These are phyloP conservation scores for Elsinoe perseae DNA, from an alignment of 2,329 filamentous ascomycete genomes.

Conservation along the genomic window DNA sequence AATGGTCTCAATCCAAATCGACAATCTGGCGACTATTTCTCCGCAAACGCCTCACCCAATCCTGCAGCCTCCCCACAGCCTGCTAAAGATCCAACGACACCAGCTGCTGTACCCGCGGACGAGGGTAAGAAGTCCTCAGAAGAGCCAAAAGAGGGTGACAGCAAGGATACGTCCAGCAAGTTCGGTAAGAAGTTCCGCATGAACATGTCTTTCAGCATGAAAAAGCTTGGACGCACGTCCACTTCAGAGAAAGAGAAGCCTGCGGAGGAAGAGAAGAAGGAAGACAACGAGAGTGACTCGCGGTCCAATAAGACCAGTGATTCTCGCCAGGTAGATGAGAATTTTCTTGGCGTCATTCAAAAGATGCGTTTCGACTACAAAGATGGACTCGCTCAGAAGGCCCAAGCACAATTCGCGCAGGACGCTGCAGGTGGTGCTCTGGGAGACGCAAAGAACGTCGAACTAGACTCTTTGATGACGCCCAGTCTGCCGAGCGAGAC, in stretches of 20 bases:
- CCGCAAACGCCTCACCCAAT: constrained; percentile 42
- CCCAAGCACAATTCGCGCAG: constrained; percentile 25
- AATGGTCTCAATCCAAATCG: constrained; percentile 43
- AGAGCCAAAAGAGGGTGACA: constrained; percentile 45
- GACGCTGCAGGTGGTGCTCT: constrained; percentile 29
- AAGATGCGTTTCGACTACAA: constrained; percentile 67
- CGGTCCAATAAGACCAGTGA: constrained; percentile 50
- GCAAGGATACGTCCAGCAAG: constrained; percentile 39
- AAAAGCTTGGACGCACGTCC: constrained; percentile 68
- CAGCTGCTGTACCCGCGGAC: constrained; percentile 21
- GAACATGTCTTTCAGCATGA: constrained; percentile 60
- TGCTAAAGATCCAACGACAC: constrained; percentile 27
- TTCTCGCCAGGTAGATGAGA: constrained; percentile 68
- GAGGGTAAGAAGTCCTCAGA: constrained; percentile 33
- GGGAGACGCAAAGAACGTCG: constrained; percentile 21
- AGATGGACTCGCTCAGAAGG: constrained; percentile 50
- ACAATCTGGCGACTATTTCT: constrained; percentile 73
- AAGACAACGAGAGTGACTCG: constrained; percentile 48
- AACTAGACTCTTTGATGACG: constrained; percentile 55
- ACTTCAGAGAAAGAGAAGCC: constrained; percentile 56
- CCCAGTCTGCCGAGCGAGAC: constrained; percentile 67
- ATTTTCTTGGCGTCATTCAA: constrained; percentile 63
- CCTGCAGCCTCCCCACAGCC: constrained; percentile 20
- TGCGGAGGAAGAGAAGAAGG: constrained; percentile 65
- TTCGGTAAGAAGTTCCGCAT: constrained; percentile 82